Evolutionary conservation across 768 basidiomycete species (phyloP).

Genomic region (Leccinellum luteum): DNA sequence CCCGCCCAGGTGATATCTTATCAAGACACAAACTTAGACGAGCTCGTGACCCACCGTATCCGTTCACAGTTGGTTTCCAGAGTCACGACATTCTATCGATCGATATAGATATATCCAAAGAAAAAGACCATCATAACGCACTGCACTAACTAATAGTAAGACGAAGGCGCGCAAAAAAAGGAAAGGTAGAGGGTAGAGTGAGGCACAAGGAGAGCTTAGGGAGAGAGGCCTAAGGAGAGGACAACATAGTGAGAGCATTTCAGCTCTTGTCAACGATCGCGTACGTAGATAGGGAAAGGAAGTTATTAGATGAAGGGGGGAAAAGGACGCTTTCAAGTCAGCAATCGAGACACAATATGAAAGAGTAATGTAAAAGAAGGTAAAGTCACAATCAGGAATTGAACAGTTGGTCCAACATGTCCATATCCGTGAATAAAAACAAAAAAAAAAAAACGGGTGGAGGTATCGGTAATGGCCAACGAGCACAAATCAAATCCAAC

Average conservation of each 20-base stretch:
- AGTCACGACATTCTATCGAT: neutral
- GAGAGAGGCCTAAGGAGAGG: slow-evolving; percentile 13
- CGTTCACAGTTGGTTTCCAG: too few relatives aligned
- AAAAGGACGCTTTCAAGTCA: slow-evolving; percentile 10
- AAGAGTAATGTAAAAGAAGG: neutral
- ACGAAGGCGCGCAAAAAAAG: slow-evolving; percentile 1
- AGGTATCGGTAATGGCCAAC: slow-evolving; percentile 27
- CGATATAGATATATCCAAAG: neutral
- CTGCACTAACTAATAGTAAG: slow-evolving; percentile 10
- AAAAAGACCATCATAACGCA: slow-evolving; percentile 17
- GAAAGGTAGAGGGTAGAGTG: neutral
- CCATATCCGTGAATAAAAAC: slow-evolving; percentile 5
- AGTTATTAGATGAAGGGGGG: slow-evolving; percentile 24
- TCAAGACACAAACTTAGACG: neutral
- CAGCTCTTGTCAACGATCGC: slow-evolving; percentile 20
- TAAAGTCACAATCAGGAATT: neutral
- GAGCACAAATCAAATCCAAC: slow-evolving; percentile 13
- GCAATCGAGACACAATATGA: slow-evolving; percentile 8
- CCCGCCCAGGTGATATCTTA: neutral
- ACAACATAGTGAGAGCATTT: slow-evolving; percentile 22
- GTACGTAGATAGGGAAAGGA: slow-evolving; percentile 1
- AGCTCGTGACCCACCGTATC: slow-evolving; percentile 5
- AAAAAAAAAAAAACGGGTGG: slow-evolving; percentile 6
- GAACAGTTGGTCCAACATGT: slow-evolving; percentile 6
- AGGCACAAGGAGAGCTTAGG: neutral